Base-by-base conservation (phyloP, 148 eudicot genomes). In the Selenicereus undatus region DNA sequence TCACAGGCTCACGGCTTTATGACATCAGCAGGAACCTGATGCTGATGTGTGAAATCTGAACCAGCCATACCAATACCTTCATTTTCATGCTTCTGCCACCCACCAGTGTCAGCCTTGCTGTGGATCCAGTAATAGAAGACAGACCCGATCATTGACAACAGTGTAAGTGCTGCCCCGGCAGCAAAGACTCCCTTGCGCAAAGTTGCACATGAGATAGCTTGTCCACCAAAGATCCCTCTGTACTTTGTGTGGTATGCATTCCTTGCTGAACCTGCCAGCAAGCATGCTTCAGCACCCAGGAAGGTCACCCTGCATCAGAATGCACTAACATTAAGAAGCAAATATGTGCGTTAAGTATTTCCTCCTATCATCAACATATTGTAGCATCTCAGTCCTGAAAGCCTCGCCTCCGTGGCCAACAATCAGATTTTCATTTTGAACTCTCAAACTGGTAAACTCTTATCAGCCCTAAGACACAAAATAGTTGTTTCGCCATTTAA, bases 141-240 rank as follows among this genome's bases (percentile, higher is more conserved):
- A 0, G 99, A 91, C 27, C 95, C 98, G 1, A 84, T 20, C 98
- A 93, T 90, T 52, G 97, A 91, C 81, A 96, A 45, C 62, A 96
- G 81, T 30, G 95, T 83, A 66, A 93, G 83, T 20, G 99, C 95
- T 21, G 93, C 99, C 24, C 92, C 97, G 20, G 97, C 97, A 78
- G 97, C 98, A 79, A 96, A 96, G 26, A 96, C 99, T 6, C 99
- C 99, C 77, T 93, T 92, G 76, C 99, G 91, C 24, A 96, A 93
- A 50, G 97, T 93, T 76, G 93, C 89, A 64, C 99, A 96, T 16
- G 98, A 92, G 30, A 96, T 74, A 78, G 81, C 51, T 26, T 82
- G 64, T n/a, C 56, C 86, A 21, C 86, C 83, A 54, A 91, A 90
- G 79, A 52, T n/a, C 22, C 88, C 93, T 78, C 94, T 75, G 83